phyloP scores from a whole-genome alignment of 1,139 yeast genomes.

The Protomyces arabidopsidicola region DNA sequence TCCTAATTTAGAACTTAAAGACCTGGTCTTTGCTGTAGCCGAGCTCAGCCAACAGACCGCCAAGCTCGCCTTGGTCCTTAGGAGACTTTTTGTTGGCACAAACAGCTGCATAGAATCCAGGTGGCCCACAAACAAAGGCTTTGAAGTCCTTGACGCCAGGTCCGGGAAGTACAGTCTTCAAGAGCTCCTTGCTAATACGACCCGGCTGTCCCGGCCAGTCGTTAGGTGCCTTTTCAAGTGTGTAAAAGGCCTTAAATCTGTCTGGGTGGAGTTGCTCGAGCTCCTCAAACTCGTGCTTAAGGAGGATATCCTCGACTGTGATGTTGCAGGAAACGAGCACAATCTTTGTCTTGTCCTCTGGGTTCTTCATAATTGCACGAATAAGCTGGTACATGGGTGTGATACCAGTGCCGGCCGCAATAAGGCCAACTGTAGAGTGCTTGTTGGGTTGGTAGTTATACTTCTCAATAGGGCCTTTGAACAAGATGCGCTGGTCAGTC shows the following conservation, averaged over 20 bases:
- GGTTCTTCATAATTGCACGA: conserved; percentile 63
- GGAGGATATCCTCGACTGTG: conserved; percentile 68
- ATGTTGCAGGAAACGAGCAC: conserved; percentile 74
- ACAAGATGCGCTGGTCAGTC: conserved; percentile 73
- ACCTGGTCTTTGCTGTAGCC: conserved; percentile 86
- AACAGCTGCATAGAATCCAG: conserved; percentile 60
- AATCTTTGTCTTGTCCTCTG: conserved; percentile 79
- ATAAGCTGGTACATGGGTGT: conserved; percentile 83
- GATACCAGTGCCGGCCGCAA: conserved; percentile 87
- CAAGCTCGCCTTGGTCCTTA: conserved; percentile 88
- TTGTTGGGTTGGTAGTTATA: conserved; percentile 89
- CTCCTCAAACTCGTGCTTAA: conserved; percentile 68
- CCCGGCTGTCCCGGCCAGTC: conserved; percentile 58
- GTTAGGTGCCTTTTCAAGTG: conserved; percentile 62
- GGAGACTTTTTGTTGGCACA: conserved; percentile 86
- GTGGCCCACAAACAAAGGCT: conserved; percentile 88
- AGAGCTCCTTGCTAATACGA: conserved; percentile 65
- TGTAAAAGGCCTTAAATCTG: conserved; percentile 70
- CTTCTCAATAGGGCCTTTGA: conserved; percentile 92
- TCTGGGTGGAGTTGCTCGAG: conserved; percentile 63
- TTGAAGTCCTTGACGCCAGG: conserved; percentile 58
- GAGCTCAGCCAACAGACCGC: conserved; percentile 80
- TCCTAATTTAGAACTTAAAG: conserved; percentile 62
- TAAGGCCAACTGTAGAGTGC: conserved; percentile 70
- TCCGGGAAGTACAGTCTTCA: conserved; percentile 52